Evolutionary conservation across 1,284 basidiomycete species (phyloP), one percentile per base, ranked within the genome.

Genomic region (Boletus putidus): DNA sequence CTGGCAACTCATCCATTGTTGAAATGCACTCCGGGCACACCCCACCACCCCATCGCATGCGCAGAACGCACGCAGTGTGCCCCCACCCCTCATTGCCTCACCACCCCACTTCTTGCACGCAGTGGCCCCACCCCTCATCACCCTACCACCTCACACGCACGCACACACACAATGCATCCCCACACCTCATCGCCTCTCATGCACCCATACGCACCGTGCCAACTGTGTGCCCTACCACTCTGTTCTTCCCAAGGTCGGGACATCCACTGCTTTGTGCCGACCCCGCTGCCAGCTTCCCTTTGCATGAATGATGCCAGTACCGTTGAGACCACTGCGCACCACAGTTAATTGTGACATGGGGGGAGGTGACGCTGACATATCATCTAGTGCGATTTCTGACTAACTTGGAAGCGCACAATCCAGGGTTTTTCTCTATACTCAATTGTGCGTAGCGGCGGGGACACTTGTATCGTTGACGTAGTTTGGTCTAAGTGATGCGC

Each of bases 291-390:
- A 42, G 10, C 29, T 42, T 55, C 11, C 11, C 27, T 33, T 25
- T n/a, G n/a, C 8, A 42, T 23, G 15, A 44, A 53, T 23, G 10
- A 73, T 71, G 69, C 57, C 57, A 15, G 61, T 55, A 49, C 68
- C 70, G 53, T 55, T 53, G 12, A 69, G 49, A 48, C 67, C 73
- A 53, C 62, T 79, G 14, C 69, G 65, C 20, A 82, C 82, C 14
- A 82, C 81, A 2, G 79, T 86, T 8, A 86, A 85, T 53, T 86
- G 84, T 59, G 84, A 86, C 63, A 80, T 86, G 79, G 84, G 84
- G n/a, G 49, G 84, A 86, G 80, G 84, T 83, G 47, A 59, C 50
- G 71, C 57, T 4, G 15, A 33, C 29, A 16, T 31, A 35, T 39
- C 1, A 15, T 49, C 9, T 39, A 16, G 18, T 27, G 23, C 33